phyloP scores from a whole-genome alignment of 148 eudicot genomes.

The Agrostemma githago region DNA sequence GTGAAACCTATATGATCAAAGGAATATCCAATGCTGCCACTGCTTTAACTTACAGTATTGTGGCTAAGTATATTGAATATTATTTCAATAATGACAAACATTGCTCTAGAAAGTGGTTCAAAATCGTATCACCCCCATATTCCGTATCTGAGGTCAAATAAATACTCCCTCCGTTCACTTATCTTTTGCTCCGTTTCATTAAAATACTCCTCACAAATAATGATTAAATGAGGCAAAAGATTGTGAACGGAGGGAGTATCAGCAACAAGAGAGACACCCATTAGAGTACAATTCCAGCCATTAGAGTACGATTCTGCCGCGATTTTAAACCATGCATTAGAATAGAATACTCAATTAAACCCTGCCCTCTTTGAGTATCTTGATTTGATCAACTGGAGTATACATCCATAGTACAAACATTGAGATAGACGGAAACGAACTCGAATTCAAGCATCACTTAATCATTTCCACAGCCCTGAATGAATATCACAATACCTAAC shows the following conservation, averaged over 20 bases:
- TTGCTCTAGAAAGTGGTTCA: background rate
- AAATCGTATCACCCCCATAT: too few relatives aligned
- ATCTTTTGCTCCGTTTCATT: background rate
- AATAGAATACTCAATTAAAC: background rate
- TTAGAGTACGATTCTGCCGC: too few relatives aligned
- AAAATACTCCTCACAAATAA: too few relatives aligned
- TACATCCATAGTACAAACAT: background rate
- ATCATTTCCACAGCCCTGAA: background rate
- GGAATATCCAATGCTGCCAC: background rate
- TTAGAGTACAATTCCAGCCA: too few relatives aligned
- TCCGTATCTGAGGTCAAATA: too few relatives aligned
- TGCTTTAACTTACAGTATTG: too few relatives aligned
- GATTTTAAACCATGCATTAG: too few relatives aligned
- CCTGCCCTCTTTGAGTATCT: background rate
- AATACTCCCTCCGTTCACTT: background rate
- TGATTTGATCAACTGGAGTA: background rate
- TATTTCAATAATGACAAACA: too few relatives aligned
- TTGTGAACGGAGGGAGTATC: too few relatives aligned
- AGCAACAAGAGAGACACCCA: too few relatives aligned
- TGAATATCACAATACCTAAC: constrained; percentile 3
- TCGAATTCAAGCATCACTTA: background rate
- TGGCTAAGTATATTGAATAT: too few relatives aligned
- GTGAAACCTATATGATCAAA: background rate
- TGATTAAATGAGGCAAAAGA: too few relatives aligned
- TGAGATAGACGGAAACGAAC: background rate